Base-by-base conservation (phyloP, 148 eudicot species). In the Silene conica region DNA sequence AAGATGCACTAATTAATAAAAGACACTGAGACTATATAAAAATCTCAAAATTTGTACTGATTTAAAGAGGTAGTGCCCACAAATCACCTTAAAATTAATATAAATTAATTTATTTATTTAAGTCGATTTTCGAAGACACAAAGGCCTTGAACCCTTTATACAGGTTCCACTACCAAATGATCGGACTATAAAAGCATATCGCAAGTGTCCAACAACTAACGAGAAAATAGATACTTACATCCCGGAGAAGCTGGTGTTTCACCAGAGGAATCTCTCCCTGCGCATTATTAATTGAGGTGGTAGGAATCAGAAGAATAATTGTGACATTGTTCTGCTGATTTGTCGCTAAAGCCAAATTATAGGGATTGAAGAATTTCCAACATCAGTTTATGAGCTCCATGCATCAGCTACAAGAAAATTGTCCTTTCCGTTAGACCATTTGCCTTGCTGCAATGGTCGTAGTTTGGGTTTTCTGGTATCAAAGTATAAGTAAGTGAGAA, bases 351-450 rank as follows among this genome's bases (percentile, higher is more conserved):
- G 97, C 88, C 80, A 88, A 74, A 94, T 74, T 41, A 87, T 90
- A 48, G 92, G 96, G 62, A 72, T 72, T 20, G 77, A 68, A 65
- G 80, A 82, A 84, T 75, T 75, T 72, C 55, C 71, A 61, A 72
- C 79, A 57, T 81, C 80, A 56, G 70, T 74, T 57, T 88, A 92
- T 70, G 83, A 72, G 63, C 81, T 84, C 93, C 88, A 83, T 64
- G 76, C 76, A 82, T 87, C 84, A 69, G 96, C 78, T 46, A 81
- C 82, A 70, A 94, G 97, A 81, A 94, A 94, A 50, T 97, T 96
- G 85, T 90, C 97, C 76, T 89, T 89, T 66, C 98, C 97, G 81
- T 83, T 92, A 52, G 85, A 84, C 98, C 98, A 94, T 69, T 85
- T 89, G 68, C 78, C 87, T 77, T 82, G 86, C 82, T 90, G 86